phyloP scores from a whole-genome alignment of 2,329 filamentous ascomycete genomes.

The Alternaria conjuncta region DNA sequence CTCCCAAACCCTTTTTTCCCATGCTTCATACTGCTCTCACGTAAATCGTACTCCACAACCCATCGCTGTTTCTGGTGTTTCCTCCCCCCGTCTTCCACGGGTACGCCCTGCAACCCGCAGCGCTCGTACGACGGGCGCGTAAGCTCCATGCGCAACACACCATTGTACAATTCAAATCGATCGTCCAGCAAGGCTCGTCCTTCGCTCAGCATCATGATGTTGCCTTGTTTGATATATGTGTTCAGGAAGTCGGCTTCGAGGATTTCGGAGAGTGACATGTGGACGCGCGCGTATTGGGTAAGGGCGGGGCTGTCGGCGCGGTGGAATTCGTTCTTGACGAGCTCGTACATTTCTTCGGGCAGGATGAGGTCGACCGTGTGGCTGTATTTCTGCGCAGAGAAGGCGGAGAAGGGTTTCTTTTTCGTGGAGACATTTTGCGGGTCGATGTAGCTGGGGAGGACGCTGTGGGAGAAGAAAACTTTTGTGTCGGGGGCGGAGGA shows the following conservation, averaged over 20 bases:
- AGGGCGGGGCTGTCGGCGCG: constrained; percentile 34
- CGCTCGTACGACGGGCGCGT: constrained; percentile 83
- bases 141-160: constrained; percentile 75
- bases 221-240: constrained; percentile 82
- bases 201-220: constrained; percentile 83
- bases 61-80: constrained; percentile 76
- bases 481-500: constrained; percentile 58
- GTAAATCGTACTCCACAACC: constrained; percentile 79
- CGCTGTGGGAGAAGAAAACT: constrained; percentile 75
- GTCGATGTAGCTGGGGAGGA: constrained; percentile 72
- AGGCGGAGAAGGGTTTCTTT: constrained; percentile 76
- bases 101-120: constrained; percentile 77
- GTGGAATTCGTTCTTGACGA: too few species aligned
- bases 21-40: constrained; percentile 75
- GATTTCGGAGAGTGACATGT: constrained; percentile 74
- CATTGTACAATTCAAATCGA: constrained; percentile 72
- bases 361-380: constrained; percentile 78
- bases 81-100: constrained; percentile 63
- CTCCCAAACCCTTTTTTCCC: constrained; percentile 85
- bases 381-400: constrained; percentile 69
- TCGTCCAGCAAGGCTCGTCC: constrained; percentile 74
- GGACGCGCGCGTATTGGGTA: constrained; percentile 69
- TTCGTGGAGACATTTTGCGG: constrained; percentile 62
- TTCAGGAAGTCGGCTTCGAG: constrained; percentile 79
- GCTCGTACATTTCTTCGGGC: constrained; percentile 67